phyloP scores from a whole-genome alignment of 139 green algal species.

The Zygnema cylindricum region DNA sequence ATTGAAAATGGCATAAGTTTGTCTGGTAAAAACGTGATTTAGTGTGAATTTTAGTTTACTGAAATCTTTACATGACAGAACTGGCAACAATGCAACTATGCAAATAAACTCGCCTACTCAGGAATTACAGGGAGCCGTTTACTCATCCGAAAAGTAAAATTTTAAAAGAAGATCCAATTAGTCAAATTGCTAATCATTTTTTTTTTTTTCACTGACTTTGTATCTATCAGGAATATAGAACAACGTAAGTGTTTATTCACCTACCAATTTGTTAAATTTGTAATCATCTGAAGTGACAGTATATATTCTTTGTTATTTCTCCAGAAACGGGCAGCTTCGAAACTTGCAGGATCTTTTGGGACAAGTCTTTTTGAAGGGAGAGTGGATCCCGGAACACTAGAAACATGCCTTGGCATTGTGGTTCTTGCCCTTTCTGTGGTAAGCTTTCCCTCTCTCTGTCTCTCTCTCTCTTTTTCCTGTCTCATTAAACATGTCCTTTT shows the following conservation, averaged over 20 bases:
- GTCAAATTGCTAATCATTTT: not conserved
- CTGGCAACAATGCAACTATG: not conserved
- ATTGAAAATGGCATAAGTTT: not conserved
- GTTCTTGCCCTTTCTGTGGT: conserved; percentile 78
- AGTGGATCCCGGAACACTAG: conserved; percentile 59
- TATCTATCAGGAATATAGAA: not conserved
- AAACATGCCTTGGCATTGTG: conserved; percentile 64
- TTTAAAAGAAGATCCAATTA: not conserved
- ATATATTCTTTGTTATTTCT: not conserved
- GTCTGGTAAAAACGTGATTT: no score
- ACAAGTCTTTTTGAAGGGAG: conserved; percentile 42
- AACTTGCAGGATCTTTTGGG: conserved; percentile 86
- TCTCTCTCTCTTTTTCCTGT: not conserved
- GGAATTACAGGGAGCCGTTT: no score
- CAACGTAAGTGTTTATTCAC: not conserved
- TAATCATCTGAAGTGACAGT: not conserved
- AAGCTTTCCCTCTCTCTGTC: not conserved
- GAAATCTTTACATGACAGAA: no score
- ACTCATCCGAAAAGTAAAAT: no score
- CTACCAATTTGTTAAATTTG: not conserved
- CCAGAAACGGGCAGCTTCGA: conserved; percentile 68
- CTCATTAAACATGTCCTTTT: no score
- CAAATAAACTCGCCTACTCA: no score
- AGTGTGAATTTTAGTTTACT: no score
- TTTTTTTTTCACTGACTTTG: not conserved